These are phyloP conservation scores for Neofusicoccum kwambonambiense DNA, from an alignment of 2,329 filamentous ascomycete species.

Conservation along the genomic window DNA sequence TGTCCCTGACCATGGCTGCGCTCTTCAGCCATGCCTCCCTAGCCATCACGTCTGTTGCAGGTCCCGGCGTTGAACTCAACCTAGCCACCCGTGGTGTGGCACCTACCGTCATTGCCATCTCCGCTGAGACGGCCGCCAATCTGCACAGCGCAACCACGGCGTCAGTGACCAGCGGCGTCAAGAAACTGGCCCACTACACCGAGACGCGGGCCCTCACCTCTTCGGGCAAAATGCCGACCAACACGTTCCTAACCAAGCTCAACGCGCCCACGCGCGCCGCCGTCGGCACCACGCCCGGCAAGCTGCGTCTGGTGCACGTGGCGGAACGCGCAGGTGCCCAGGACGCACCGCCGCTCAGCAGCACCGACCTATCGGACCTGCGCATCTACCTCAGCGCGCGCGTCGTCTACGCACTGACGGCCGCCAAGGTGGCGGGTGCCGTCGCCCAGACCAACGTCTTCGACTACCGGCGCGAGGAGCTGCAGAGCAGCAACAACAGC, in stretches of 20 bases:
- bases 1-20: constrained; percentile 76
- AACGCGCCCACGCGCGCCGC: constrained; percentile 60
- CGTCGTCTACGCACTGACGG: constrained; percentile 81
- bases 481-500: constrained; percentile 40
- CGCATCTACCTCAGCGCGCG: constrained; percentile 77
- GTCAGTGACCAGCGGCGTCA: constrained; percentile 61
- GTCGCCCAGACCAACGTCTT: constrained; percentile 84
- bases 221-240: constrained; percentile 70
- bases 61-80: constrained; percentile 66
- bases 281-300: constrained; percentile 64
- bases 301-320: constrained; percentile 77
- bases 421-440: constrained; percentile 80
- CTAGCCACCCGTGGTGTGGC: constrained; percentile 71
- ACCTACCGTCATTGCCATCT: constrained; percentile 79
- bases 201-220: constrained; percentile 66
- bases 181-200: constrained; percentile 67
- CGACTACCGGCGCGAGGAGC: constrained; percentile 67
- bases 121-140: constrained; percentile 68
- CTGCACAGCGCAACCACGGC: constrained; percentile 63
- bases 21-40: constrained; percentile 82
- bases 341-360: constrained; percentile 62
- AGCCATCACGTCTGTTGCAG: constrained; percentile 84
- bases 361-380: constrained; percentile 72
- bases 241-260: constrained; percentile 61
- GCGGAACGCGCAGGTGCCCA: constrained; percentile 66